A percentile compares a stretch with the other conserved stretches of the same genome.
phyloP scores from a whole-genome alignment of 345 rosid genomes.

The Dovyalis caffra region DNA sequence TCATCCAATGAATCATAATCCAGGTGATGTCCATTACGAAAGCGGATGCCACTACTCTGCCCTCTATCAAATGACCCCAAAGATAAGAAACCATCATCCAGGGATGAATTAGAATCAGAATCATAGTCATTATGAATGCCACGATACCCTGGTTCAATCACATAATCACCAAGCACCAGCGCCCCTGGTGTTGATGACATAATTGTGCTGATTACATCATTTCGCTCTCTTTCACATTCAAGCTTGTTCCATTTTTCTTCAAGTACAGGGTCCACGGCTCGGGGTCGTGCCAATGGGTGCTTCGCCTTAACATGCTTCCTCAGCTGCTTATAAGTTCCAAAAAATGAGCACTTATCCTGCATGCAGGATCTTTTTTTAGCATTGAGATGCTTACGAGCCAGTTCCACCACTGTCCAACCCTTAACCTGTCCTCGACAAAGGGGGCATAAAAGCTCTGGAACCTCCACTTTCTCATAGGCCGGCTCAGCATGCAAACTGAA shows the following conservation, averaged over 20 bases:
- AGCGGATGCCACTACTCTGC: conserved; percentile 28
- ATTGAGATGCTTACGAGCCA: conserved; percentile 62
- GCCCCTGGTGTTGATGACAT: conserved; percentile 83
- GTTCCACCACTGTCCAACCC: conserved; percentile 90
- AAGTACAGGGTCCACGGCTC: conserved; percentile 68
- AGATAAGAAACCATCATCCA: conserved; percentile 38
- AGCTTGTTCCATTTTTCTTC: conserved; percentile 79
- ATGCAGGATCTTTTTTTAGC: conserved; percentile 69
- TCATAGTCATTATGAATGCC: conserved; percentile 38
- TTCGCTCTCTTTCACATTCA: conserved; percentile 62
- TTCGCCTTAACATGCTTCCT: conserved; percentile 74
- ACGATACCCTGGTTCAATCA: conserved; percentile 61
- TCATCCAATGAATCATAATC: conserved; percentile 43
- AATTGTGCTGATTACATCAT: conserved; percentile 70
- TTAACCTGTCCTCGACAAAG: conserved; percentile 88
- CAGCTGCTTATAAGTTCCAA: conserved; percentile 60
- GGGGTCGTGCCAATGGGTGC: conserved; percentile 73
- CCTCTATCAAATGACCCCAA: conserved; percentile 40
- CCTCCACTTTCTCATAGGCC: conserved; percentile 39
- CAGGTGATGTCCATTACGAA: conserved; percentile 27
- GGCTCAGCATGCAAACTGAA: conserved; percentile 19
- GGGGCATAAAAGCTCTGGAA: conserved; percentile 74
- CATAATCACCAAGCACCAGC: conserved; percentile 79
- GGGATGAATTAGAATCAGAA: conserved; percentile 58
- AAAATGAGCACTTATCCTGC: conserved; percentile 68